phyloP scores from a whole-genome alignment of 352 stramenopile genomes.

The Pythium biforme region DNA sequence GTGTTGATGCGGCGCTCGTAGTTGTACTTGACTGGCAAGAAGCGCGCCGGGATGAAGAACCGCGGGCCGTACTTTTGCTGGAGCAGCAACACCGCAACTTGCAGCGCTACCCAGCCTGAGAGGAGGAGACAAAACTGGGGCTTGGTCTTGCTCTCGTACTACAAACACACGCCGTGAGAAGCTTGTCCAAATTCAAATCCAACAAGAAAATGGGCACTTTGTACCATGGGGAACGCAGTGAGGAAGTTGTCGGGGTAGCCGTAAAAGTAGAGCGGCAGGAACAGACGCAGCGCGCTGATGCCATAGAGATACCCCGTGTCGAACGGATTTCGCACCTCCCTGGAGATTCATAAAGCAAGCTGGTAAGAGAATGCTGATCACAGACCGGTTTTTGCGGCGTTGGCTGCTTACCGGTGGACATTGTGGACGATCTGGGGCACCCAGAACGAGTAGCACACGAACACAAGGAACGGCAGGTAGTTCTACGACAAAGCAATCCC shows the following conservation, averaged over 20 bases:
- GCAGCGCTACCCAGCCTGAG: slow-evolving; percentile 89
- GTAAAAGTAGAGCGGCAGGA: slow-evolving; percentile 97
- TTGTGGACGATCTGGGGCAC: slow-evolving; percentile 98
- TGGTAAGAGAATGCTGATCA: not conserved
- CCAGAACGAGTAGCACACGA: slow-evolving; percentile 98
- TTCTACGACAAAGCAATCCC: slow-evolving; percentile 39
- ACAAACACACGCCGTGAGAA: too few species aligned
- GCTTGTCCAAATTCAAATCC: too few species aligned
- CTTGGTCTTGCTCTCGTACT: slow-evolving; percentile 77
- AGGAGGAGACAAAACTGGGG: slow-evolving; percentile 73
- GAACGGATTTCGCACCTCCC: slow-evolving; percentile 93
- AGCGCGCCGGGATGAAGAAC: slow-evolving; percentile 95
- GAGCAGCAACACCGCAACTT: slow-evolving; percentile 90
- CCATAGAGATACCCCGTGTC: slow-evolving; percentile 94
- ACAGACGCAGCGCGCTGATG: slow-evolving; percentile 91
- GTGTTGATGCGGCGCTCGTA: slow-evolving; percentile 90
- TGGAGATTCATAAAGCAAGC: slow-evolving; percentile 19
- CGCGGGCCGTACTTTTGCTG: slow-evolving; percentile 92
- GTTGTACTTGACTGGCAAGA: slow-evolving; percentile 97
- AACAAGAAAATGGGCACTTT: too few species aligned
- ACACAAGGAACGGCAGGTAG: slow-evolving; percentile 87
- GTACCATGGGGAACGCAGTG: slow-evolving; percentile 77
- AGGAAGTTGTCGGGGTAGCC: slow-evolving; percentile 93
- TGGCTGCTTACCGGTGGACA: slow-evolving; percentile 68
- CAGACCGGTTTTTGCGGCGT: not conserved